A percentile compares a stretch with the other conserved stretches of the same genome.
phyloP scores from a whole-genome alignment of 2,329 filamentous ascomycete genomes.

The Apiospora malaysiana region DNA sequence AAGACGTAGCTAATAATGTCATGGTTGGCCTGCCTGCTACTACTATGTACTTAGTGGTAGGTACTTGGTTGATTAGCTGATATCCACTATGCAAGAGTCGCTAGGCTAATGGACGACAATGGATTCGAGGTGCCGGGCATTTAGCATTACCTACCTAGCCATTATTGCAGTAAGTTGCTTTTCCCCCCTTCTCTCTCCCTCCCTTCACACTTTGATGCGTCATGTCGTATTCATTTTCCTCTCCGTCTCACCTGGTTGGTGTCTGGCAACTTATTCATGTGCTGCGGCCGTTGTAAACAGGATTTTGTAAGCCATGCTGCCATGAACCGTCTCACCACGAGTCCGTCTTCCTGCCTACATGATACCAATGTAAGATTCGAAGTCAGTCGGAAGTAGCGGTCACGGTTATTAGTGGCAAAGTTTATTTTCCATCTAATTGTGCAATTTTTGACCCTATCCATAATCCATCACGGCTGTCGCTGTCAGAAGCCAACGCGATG shows the following conservation, averaged over 20 bases:
- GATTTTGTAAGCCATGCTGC: background rate
- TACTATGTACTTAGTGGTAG: too few relatives aligned
- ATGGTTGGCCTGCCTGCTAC: background rate
- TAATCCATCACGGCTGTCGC: background rate
- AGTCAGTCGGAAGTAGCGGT: constrained; percentile 17
- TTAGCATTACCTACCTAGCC: background rate
- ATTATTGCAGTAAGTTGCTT: background rate
- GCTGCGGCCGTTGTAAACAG: background rate
- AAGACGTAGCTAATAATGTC: background rate
- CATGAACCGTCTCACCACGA: background rate
- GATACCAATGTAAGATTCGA: constrained; percentile 13
- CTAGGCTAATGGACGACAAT: background rate
- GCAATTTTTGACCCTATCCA: background rate
- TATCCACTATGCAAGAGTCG: constrained; percentile 14
- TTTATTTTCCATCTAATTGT: constrained; percentile 8
- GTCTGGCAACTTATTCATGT: constrained; percentile 9
- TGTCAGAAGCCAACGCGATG: background rate
- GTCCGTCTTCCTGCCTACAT: constrained; percentile 7
- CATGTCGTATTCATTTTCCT: constrained; percentile 2
- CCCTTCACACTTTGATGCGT: background rate
- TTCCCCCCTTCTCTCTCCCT: background rate
- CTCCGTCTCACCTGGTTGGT: background rate
- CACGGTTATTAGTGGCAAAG: background rate
- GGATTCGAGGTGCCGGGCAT: background rate
- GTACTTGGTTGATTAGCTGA: background rate